Conservation (phyloP, 139 green algal genomes). For the Edaphochlamys debaryana region DNA sequence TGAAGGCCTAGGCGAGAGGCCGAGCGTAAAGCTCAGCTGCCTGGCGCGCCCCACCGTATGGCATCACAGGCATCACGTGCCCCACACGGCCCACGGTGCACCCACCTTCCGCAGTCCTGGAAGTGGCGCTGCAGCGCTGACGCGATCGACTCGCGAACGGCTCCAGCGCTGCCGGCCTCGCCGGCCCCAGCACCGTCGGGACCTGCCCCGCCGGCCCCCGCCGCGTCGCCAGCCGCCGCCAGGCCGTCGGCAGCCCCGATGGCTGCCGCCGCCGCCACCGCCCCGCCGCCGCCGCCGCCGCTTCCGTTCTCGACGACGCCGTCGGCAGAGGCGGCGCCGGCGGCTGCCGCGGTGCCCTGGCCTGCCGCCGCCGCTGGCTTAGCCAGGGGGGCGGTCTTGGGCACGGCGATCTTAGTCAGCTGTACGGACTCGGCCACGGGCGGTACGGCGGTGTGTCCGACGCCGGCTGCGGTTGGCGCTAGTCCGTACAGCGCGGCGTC, state of each 20-base stretch:
- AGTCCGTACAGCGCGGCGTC: not conserved
- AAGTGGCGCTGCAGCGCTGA: constrained; percentile 25
- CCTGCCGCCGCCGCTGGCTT: no score
- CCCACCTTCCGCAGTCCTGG: not conserved
- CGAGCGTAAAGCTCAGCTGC: no score
- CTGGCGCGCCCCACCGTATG: no score
- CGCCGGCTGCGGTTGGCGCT: no score
- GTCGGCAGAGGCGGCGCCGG: not conserved
- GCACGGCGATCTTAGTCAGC: constrained; percentile 26
- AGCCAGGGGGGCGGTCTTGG: not conserved
- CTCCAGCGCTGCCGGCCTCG: not conserved
- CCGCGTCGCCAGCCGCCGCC: not conserved
- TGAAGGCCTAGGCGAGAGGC: no score
- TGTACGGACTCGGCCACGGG: constrained; percentile 9
- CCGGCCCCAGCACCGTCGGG: not conserved
- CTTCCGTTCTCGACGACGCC: no score
- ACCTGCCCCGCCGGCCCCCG: not conserved
- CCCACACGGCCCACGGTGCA: no score
- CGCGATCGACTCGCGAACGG: constrained; percentile 2
- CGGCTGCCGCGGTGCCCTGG: not conserved
- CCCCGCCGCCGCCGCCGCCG: no score
- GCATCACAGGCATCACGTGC: no score
- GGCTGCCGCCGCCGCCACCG: no score
- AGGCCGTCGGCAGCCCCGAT: not conserved
- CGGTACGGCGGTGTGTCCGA: no score